Evolutionary conservation across 352 stramenopile genomes (phyloP), one percentile per base, ranked within the genome.

Genomic region (Saprolegnia parasitica): DNA sequence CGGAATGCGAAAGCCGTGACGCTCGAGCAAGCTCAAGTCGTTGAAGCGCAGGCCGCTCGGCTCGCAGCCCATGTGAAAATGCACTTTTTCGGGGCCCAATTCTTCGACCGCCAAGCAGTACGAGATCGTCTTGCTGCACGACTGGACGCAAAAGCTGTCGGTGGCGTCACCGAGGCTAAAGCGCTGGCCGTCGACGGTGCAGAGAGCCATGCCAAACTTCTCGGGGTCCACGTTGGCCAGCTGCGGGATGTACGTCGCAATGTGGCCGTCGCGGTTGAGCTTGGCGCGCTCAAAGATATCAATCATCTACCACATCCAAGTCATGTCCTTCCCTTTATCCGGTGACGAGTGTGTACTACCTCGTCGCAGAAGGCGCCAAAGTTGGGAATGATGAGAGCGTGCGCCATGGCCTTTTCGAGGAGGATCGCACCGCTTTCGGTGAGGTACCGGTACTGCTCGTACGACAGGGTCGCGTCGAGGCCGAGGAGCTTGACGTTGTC

Each of bases 21-120:
- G 54, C 60, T 81, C 75, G 21, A 81, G 55, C 46, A 73, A 68
- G 24, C 40, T 62, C 26, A 80, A 42, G 49, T 71, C 73, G 64
- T 83, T 83, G 46, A 83, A 83, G 29, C 74, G 72, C 18, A 74
- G 73, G 24, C 77, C 77, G 15, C 71, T 76, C 24, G 77, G 73
- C 67, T 83, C 77, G 46, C 62, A 56, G 37, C 67, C 73, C 18
- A 83, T 75, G 64, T 79, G 74, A 29, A 68, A 52, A 61, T 83
- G 72, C 50, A 81, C 70, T n/a, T 73, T 58, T 1, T 72, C 56
- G 24, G 47, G 50, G 8, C 77, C 77, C 21, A 74, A 42, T 15
- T 79, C 55, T 26, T 77, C 63, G 13, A 76, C 32, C 15, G 68
- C 76, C 23, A 81, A 65, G 21, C 62, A 71, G 63, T 83, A 83